Percentiles rank a stretch among this genome's conserved stretches.
These are phyloP conservation scores for Eimeria falciformis DNA, from an alignment of 169 alveolate genomes.

Conservation along the genomic window DNA sequence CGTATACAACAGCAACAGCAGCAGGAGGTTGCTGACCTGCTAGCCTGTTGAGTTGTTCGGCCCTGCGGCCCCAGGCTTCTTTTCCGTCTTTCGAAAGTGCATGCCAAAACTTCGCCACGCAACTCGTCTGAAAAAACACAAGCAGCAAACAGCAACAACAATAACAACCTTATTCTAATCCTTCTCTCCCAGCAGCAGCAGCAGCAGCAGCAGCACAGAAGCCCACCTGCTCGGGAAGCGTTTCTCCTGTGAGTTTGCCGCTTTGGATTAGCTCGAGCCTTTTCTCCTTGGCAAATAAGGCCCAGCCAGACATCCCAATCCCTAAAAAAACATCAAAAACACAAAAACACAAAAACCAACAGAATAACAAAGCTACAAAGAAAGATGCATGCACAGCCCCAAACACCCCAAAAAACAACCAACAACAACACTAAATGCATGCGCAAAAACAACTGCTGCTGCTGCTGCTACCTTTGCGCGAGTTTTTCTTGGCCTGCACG, in stretches of 20 bases:
- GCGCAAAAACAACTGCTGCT: background rate
- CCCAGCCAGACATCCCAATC: slow-evolving; percentile 77
- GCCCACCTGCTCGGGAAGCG: slow-evolving; percentile 72
- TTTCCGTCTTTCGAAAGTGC: slow-evolving; percentile 62
- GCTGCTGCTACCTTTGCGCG: slow-evolving; percentile 7
- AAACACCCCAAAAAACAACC: background rate
- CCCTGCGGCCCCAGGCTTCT: slow-evolving; percentile 74
- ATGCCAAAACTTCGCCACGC: slow-evolving; percentile 76
- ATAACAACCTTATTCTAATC: too few relatives aligned
- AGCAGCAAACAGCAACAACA: background rate
- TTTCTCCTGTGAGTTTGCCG: slow-evolving; percentile 70
- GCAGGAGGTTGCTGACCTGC: slow-evolving; percentile 58
- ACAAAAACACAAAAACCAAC: background rate
- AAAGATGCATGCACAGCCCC: background rate
- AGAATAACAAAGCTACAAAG: background rate
- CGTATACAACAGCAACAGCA: background rate
- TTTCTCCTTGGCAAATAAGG: slow-evolving; percentile 73
- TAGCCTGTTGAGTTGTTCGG: slow-evolving; percentile 71
- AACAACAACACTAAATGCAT: background rate
- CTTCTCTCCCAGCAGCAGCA: background rate
- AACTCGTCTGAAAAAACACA: slow-evolving; percentile 31
- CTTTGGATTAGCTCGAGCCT: slow-evolving; percentile 63
- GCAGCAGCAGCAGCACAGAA: background rate
- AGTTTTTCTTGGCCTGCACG: slow-evolving; percentile 12
- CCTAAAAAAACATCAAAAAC: slow-evolving; percentile 13